A percentile compares a stretch with the other conserved stretches of the same genome.
These are phyloP conservation scores for Noccaea caerulescens DNA, from an alignment of 345 rosid species.

Conservation along the genomic window DNA sequence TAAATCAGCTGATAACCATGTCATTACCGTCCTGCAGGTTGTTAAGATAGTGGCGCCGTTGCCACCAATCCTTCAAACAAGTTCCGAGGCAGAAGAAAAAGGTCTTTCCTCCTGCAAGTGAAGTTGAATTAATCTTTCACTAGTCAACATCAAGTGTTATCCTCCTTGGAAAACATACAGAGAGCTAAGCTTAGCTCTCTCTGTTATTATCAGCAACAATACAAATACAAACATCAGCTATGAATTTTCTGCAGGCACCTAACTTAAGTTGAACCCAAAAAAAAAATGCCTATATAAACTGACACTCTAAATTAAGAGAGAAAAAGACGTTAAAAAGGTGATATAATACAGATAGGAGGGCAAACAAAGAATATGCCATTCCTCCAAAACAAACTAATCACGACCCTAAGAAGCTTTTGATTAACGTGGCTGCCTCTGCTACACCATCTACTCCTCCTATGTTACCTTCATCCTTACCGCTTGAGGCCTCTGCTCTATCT, in stretches of 20 bases:
- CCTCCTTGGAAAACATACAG: conserved; percentile 31
- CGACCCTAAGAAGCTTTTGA: conserved; percentile 27
- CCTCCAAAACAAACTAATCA: conserved; percentile 44
- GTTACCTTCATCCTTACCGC: conserved; percentile 39
- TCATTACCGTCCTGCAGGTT: conserved; percentile 45
- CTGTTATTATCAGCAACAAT: conserved; percentile 39
- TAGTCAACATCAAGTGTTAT: conserved; percentile 15
- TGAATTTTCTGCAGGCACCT: conserved; percentile 35
- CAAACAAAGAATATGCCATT: conserved; percentile 38
- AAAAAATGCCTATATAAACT: conserved; percentile 36
- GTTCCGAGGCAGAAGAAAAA: conserved; percentile 41
- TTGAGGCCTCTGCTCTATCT: conserved; percentile 29
- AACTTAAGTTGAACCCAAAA: conserved; percentile 35
- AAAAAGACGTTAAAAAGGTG: conserved; percentile 13
- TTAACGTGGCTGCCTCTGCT: conserved; percentile 40
- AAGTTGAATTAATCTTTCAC: conserved; percentile 27
- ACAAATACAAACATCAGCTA: conserved; percentile 45
- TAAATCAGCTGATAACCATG: not conserved
- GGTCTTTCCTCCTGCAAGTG: conserved; percentile 20
- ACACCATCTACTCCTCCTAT: conserved; percentile 43
- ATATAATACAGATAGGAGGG: conserved; percentile 44
- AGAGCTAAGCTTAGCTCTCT: conserved; percentile 33
- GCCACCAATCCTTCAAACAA: conserved; percentile 56
- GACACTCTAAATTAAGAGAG: conserved; percentile 36
- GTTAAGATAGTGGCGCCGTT: conserved; percentile 61